phyloP scores from a whole-genome alignment of 179 eudicot species.

The Nepenthes alata region DNA sequence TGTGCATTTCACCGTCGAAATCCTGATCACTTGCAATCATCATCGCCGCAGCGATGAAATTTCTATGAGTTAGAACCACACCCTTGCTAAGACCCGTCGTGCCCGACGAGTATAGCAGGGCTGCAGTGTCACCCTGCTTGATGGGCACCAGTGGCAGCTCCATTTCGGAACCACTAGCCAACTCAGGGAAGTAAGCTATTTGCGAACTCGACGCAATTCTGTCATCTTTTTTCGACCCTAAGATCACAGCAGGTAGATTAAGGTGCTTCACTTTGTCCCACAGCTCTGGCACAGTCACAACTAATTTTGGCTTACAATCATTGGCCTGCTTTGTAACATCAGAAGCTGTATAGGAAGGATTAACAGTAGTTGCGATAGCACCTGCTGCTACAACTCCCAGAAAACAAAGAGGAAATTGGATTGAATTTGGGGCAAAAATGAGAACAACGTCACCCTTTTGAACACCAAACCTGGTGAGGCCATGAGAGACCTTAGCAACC shows the following conservation, averaged over 20 bases:
- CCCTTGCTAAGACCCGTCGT: slow-evolving; percentile 70
- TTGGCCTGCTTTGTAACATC: slow-evolving; percentile 49
- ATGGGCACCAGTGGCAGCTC: slow-evolving; percentile 22
- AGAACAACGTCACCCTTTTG: slow-evolving; percentile 54
- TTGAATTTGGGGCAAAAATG: slow-evolving; percentile 62
- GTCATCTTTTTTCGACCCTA: slow-evolving; percentile 12
- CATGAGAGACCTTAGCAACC: slow-evolving; percentile 37
- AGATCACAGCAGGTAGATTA: slow-evolving; percentile 26
- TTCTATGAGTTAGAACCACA: slow-evolving; percentile 44
- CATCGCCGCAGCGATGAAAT: slow-evolving; percentile 42
- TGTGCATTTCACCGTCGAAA: slow-evolving; percentile 23
- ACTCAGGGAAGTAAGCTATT: slow-evolving; percentile 19
- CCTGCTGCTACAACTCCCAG: slow-evolving; percentile 49
- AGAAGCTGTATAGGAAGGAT: slow-evolving; percentile 42
- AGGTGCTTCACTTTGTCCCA: slow-evolving; percentile 34
- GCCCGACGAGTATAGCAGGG: slow-evolving; percentile 63
- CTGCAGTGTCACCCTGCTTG: slow-evolving; percentile 39
- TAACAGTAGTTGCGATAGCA: slow-evolving; percentile 57
- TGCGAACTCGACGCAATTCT: slow-evolving; percentile 8
- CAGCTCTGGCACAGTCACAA: slow-evolving; percentile 36
- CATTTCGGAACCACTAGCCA: slow-evolving; percentile 17
- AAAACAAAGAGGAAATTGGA: slow-evolving; percentile 44
- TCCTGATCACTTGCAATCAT: slow-evolving; percentile 40
- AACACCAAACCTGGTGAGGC: slow-evolving; percentile 32
- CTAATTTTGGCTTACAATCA: slow-evolving; percentile 46